Evolutionary conservation across 108 stramenopile species (phyloP).

Genomic region (Pseudonitzschia multiseries): DNA sequence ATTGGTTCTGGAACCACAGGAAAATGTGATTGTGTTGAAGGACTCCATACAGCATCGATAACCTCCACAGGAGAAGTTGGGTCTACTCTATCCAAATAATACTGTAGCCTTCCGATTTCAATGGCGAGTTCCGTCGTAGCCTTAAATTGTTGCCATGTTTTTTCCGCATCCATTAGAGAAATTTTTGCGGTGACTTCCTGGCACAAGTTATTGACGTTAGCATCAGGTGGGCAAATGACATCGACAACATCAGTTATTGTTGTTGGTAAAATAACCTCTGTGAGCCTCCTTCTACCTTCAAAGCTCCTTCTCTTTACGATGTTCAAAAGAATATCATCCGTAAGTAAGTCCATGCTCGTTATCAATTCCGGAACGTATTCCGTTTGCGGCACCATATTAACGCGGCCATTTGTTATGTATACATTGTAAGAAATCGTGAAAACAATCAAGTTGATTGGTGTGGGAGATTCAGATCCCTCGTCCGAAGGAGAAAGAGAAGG

Average conservation of each 20-base stretch:
- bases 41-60: constrained; percentile 12
- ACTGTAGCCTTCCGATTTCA: constrained; percentile 28
- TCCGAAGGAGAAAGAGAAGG: background rate
- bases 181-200: constrained; percentile 28
- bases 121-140: constrained; percentile 19
- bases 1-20: background rate
- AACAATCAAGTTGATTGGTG: background rate
- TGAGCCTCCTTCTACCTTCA: background rate
- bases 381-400: constrained; percentile 9
- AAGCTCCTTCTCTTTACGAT: background rate
- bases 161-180: constrained; percentile 20
- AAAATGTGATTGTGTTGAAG: constrained; percentile 3
- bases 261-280: constrained; percentile 19
- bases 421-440: constrained; percentile 24
- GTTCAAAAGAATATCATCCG: constrained; percentile 11
- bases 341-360: constrained; percentile 29
- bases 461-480: background rate
- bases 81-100: constrained; percentile 21
- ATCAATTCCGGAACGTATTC: constrained; percentile 30
- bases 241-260: constrained; percentile 1
- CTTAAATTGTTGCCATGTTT: constrained; percentile 18
- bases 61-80: constrained; percentile 26
- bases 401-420: constrained; percentile 23
- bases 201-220: constrained; percentile 3
- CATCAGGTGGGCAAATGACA: constrained; percentile 8